Percentiles rank a stretch among this genome's conserved stretches.
phyloP scores from a whole-genome alignment of 1,284 basidiomycete genomes.

The Moesziomyces aphidis region DNA sequence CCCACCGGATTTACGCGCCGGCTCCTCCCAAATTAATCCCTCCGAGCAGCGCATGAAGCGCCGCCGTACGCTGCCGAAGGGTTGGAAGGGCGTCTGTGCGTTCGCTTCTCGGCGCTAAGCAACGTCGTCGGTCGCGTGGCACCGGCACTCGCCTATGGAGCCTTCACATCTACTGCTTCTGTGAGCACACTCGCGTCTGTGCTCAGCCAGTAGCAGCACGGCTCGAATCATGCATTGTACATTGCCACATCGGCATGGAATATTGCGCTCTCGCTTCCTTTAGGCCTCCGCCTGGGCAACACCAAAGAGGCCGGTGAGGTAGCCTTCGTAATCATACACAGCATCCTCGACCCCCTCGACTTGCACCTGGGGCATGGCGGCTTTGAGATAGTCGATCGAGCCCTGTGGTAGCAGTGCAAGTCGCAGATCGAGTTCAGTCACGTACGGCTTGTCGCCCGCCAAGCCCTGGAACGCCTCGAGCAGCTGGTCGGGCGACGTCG shows the following conservation, averaged over 20 bases:
- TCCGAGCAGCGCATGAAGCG: no score
- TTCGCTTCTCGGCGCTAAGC: no score
- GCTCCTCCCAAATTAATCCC: no score
- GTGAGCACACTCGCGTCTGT: not conserved
- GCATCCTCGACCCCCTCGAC: constrained; percentile 55
- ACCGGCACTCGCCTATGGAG: no score
- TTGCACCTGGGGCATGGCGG: constrained; percentile 55
- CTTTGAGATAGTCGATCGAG: constrained; percentile 81
- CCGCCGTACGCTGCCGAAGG: no score
- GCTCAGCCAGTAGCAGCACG: not conserved
- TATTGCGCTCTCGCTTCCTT: no score
- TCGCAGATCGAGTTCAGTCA: constrained; percentile 92
- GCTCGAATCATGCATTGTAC: constrained; percentile 12
- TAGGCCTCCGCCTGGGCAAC: constrained; percentile 23
- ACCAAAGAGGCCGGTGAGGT: constrained; percentile 48
- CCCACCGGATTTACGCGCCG: no score
- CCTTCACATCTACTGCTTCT: no score
- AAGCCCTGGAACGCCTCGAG: constrained; percentile 93
- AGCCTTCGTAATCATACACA: constrained; percentile 61
- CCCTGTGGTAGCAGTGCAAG: constrained; percentile 83
- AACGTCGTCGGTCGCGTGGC: no score
- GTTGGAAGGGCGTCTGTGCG: no score
- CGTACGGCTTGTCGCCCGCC: constrained; percentile 90
- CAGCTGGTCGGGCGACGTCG: constrained; percentile 90
- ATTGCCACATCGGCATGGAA: not conserved